These are phyloP conservation scores for Alternaria alternata DNA, from an alignment of 2,329 filamentous ascomycete genomes.

Conservation along the genomic window DNA sequence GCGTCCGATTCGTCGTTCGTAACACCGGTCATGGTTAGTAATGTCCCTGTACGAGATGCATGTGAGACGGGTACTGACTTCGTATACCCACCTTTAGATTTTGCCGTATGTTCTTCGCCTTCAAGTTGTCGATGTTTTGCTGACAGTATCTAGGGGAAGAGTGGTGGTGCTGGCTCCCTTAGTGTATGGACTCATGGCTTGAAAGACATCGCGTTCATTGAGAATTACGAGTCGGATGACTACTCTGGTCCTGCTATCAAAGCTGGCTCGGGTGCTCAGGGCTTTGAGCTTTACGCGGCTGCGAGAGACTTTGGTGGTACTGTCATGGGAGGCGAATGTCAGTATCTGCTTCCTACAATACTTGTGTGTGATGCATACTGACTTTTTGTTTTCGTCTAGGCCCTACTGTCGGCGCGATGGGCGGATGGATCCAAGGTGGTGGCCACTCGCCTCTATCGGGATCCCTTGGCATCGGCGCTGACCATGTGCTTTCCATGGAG, in stretches of 20 bases:
- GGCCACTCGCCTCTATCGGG: constrained; percentile 63
- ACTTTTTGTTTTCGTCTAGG: constrained; percentile 19
- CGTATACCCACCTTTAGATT: constrained; percentile 11
- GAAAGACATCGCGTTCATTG: constrained; percentile 36
- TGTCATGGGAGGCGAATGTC: constrained; percentile 34
- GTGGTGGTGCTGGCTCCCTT: constrained; percentile 28
- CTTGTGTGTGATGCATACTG: background rate
- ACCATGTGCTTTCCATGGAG: constrained; percentile 38
- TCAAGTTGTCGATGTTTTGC: background rate
- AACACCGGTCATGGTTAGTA: constrained; percentile 38
- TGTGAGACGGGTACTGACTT: too few species aligned
- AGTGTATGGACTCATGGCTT: constrained; percentile 41
- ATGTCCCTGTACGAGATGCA: too few species aligned
- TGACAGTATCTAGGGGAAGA: constrained; percentile 21
- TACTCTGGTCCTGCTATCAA: constrained; percentile 41
- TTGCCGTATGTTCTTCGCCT: constrained; percentile 10
- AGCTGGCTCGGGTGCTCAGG: constrained; percentile 39
- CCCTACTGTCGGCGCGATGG: constrained; percentile 58
- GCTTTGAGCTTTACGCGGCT: constrained; percentile 39
- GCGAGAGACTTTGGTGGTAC: constrained; percentile 31
- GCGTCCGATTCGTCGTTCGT: constrained; percentile 39
- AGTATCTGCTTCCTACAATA: constrained; percentile 2
- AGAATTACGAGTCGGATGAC: constrained; percentile 30
- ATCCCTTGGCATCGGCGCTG: constrained; percentile 50
- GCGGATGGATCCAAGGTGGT: constrained; percentile 55